Percentiles rank a stretch among this genome's conserved stretches.
Conservation (phyloP, 2,329 filamentous ascomycete genomes). For the Eutypa lata region DNA sequence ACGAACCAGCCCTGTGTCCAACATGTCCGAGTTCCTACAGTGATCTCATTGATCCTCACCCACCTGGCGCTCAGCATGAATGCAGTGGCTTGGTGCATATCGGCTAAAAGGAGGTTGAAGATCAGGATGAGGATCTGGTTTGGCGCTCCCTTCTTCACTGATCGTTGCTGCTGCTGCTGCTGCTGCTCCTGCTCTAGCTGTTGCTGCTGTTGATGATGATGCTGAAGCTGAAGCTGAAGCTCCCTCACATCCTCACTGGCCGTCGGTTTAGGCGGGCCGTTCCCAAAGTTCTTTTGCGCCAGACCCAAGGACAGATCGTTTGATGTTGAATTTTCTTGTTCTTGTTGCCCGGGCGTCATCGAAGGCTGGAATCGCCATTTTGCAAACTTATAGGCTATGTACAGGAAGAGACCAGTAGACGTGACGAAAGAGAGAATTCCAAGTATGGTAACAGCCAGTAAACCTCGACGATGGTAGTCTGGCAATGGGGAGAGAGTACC, state of each 20-base stretch:
- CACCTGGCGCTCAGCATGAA: conserved; percentile 63
- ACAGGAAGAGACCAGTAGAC: conserved; percentile 28
- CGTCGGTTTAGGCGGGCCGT: conserved; percentile 6
- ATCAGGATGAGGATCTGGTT: conserved; percentile 70
- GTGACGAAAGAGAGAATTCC: conserved; percentile 35
- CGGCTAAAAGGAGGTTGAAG: conserved; percentile 66
- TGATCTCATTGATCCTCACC: conserved; percentile 50
- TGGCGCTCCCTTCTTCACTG: conserved; percentile 32
- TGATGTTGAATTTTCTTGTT: conserved; percentile 10
- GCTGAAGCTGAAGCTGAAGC: not conserved
- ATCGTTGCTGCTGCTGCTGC: not conserved
- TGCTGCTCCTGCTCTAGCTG: not conserved
- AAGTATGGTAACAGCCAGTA: conserved; percentile 35
- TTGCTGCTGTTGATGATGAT: not conserved
- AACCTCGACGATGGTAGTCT: conserved; percentile 30
- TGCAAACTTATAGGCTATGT: conserved; percentile 33
- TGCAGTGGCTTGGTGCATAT: conserved; percentile 62
- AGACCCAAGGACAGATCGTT: conserved; percentile 15
- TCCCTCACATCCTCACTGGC: conserved; percentile 5
- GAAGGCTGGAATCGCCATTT: conserved; percentile 28
- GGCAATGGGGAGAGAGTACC: conserved; percentile 33
- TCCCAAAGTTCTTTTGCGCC: conserved; percentile 17
- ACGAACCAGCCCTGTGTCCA: conserved; percentile 66
- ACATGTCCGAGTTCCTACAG: conserved; percentile 53
- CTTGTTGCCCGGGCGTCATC: conserved; percentile 8